phyloP scores from a whole-genome alignment of 768 basidiomycete species.

The Amanita polypyramis region DNA sequence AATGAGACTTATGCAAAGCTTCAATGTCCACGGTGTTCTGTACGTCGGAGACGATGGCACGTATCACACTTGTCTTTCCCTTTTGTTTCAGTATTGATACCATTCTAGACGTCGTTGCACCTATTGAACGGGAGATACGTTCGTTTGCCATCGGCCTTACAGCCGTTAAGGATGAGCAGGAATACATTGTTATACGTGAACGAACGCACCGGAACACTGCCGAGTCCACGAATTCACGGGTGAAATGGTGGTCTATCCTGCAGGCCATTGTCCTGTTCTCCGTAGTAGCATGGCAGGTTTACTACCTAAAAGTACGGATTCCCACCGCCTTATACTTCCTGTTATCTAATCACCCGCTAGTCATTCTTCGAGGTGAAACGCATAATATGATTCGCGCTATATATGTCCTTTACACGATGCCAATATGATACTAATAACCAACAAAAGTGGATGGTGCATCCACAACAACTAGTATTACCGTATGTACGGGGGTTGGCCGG shows the following conservation, averaged over 20 bases:
- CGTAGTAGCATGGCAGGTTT: conserved; percentile 95
- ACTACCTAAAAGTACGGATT: conserved; percentile 76
- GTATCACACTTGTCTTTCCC: conserved; percentile 12
- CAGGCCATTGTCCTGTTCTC: conserved; percentile 81
- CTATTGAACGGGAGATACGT: conserved; percentile 94
- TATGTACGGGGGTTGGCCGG: not conserved
- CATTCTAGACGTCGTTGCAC: conserved; percentile 69
- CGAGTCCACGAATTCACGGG: conserved; percentile 86
- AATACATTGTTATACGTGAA: conserved; percentile 95
- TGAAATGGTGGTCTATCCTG: conserved; percentile 98
- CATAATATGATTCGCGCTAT: conserved; percentile 45
- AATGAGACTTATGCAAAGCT: conserved; percentile 36
- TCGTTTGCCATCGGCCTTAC: conserved; percentile 69
- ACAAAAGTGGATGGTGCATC: not conserved
- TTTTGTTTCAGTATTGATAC: not conserved
- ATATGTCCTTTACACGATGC: conserved; percentile 5
- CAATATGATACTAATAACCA: not conserved
- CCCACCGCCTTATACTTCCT: conserved; percentile 12
- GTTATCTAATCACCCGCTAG: conserved; percentile 21
- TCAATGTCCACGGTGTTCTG: conserved; percentile 97
- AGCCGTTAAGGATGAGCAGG: conserved; percentile 96
- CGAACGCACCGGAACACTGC: conserved; percentile 89
- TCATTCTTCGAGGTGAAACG: conserved; percentile 90
- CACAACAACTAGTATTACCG: conserved; percentile 1
- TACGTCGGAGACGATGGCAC: conserved; percentile 85